A percentile compares a stretch with the other conserved stretches of the same genome.
Evolutionary conservation across 179 eudicot species (phyloP).

Genomic region (Beta macrorhiza): DNA sequence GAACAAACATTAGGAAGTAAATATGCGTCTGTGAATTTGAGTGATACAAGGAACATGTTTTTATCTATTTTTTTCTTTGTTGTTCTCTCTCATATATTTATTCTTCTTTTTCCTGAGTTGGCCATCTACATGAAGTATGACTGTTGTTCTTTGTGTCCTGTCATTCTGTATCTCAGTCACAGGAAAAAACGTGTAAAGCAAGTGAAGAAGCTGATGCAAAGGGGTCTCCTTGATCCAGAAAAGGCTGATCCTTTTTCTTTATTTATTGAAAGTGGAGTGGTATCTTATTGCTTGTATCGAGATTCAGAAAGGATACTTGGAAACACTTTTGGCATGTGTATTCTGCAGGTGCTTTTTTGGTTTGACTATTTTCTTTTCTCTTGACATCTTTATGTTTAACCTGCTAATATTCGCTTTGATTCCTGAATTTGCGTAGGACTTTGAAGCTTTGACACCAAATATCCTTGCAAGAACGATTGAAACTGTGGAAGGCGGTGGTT

Average conservation of each 20-base stretch:
- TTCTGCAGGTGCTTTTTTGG: slow-evolving; percentile 58
- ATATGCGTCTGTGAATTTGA: too few species aligned
- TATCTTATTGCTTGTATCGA: slow-evolving; percentile 71
- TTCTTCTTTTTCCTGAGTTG: too few species aligned
- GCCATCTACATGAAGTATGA: not conserved
- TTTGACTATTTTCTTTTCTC: not conserved
- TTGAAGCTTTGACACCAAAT: slow-evolving; percentile 69
- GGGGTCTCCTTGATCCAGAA: slow-evolving; percentile 74
- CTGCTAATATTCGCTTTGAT: not conserved
- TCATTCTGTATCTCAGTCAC: slow-evolving; percentile 42
- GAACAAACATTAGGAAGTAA: too few species aligned
- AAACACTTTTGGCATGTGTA: slow-evolving; percentile 89
- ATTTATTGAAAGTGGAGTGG: slow-evolving; percentile 70
- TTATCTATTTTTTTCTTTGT: too few species aligned
- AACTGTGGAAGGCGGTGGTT: slow-evolving; percentile 71
- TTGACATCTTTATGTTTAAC: slow-evolving; percentile 4
- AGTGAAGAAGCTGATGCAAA: slow-evolving; percentile 56
- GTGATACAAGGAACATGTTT: too few species aligned
- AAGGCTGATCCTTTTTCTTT: slow-evolving; percentile 70
- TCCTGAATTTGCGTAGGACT: slow-evolving; percentile 36
- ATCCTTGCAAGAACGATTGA: slow-evolving; percentile 64
- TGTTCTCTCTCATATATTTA: too few species aligned
- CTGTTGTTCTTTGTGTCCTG: not conserved
- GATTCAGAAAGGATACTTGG: slow-evolving; percentile 91
- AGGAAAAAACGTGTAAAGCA: slow-evolving; percentile 70